phyloP scores from a whole-genome alignment of 257 asterid species.

The Jaltomata sinuosa region DNA sequence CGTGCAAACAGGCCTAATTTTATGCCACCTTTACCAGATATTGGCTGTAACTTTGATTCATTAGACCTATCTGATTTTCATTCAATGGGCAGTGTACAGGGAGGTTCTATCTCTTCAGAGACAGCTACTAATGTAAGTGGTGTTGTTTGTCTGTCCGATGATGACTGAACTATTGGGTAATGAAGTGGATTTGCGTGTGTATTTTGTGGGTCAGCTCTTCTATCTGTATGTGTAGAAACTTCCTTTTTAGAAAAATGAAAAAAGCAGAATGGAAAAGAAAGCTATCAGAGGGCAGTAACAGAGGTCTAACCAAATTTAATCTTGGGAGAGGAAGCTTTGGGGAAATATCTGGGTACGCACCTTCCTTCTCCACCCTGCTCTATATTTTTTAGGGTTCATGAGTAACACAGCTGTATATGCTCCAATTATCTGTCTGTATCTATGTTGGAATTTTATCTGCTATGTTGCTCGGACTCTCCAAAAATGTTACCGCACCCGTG shows the following conservation, averaged over 20 bases:
- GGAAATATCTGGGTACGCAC: background rate
- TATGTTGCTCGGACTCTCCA: too few relatives aligned
- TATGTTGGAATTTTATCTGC: background rate
- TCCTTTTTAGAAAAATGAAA: background rate
- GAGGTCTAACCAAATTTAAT: constrained; percentile 2
- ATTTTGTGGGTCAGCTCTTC: background rate
- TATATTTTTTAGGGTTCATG: background rate
- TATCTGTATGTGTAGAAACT: background rate
- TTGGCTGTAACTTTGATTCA: background rate
- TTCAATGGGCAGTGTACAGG: constrained; percentile 11
- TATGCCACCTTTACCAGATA: constrained; percentile 5
- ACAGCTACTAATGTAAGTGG: constrained; percentile 19
- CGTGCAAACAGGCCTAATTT: constrained; percentile 3
- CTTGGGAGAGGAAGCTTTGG: background rate
- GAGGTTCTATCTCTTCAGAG: constrained; percentile 13
- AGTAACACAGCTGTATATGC: background rate
- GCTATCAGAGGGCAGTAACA: background rate
- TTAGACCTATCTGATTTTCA: constrained; percentile 25
- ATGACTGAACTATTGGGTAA: constrained; percentile 19
- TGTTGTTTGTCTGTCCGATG: constrained; percentile 69
- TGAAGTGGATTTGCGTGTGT: background rate
- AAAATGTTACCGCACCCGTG: too few relatives aligned
- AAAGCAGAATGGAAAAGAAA: background rate
- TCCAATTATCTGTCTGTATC: background rate
- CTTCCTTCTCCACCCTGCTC: background rate